These are phyloP conservation scores for Botrytis paeoniae DNA, from an alignment of 2,329 filamentous ascomycete species.

Conservation along the genomic window DNA sequence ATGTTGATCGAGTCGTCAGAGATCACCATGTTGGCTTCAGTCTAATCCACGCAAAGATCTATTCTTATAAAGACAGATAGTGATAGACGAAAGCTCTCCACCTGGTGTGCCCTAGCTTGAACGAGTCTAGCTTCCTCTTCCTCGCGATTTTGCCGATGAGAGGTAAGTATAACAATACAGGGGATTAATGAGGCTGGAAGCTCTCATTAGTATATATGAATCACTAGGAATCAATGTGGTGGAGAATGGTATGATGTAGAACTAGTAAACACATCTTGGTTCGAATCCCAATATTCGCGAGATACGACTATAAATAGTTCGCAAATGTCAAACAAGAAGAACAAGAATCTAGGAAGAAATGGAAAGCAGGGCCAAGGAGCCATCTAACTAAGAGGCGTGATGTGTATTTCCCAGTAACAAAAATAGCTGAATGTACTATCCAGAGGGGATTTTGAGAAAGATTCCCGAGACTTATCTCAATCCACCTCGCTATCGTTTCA, in stretches of 20 bases:
- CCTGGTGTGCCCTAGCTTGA: not conserved
- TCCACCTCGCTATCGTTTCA: not conserved
- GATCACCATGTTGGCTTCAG: not conserved
- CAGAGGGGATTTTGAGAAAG: not conserved
- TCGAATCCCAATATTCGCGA: too few relatives aligned
- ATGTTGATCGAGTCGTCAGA: too few relatives aligned
- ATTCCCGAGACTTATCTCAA: not conserved
- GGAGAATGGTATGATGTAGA: not conserved
- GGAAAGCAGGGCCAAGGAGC: too few relatives aligned
- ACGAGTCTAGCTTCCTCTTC: not conserved
- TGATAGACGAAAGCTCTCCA: fast-evolving
- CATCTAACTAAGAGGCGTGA: fast-evolving
- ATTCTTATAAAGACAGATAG: not conserved
- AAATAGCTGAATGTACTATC: too few relatives aligned
- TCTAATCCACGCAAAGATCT: not conserved
- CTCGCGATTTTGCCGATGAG: fast-evolving
- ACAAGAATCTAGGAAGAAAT: too few relatives aligned
- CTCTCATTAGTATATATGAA: fast-evolving
- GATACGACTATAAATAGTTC: too few relatives aligned
- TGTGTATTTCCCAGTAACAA: fast-evolving
- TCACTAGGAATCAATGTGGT: fast-evolving
- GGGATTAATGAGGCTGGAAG: not conserved
- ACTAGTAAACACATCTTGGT: too few relatives aligned
- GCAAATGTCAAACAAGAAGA: not conserved
- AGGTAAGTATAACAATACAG: not conserved